These are phyloP conservation scores for Sclerotinia nivalis DNA, from an alignment of 2,329 filamentous ascomycete genomes.

Conservation along the genomic window DNA sequence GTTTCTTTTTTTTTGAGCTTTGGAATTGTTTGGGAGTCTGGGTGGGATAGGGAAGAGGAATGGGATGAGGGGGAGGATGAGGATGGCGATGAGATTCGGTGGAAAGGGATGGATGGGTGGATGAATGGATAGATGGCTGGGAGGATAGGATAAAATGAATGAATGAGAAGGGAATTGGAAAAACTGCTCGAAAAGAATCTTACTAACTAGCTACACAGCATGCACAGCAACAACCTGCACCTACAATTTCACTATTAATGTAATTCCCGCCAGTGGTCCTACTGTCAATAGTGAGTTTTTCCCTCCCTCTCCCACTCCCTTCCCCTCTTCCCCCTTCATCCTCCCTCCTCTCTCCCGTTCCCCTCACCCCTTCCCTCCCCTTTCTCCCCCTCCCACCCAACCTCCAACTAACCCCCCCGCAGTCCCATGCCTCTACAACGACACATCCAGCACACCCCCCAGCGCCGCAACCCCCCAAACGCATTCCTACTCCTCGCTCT, in stretches of 20 bases:
- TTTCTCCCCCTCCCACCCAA: background rate
- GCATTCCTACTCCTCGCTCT: constrained; percentile 1
- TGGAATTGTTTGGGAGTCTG: background rate
- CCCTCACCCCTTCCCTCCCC: too few species aligned
- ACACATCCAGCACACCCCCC: background rate
- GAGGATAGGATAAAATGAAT: background rate
- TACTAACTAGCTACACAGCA: background rate
- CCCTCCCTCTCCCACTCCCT: too few species aligned
- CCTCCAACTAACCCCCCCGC: background rate
- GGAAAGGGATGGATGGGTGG: background rate
- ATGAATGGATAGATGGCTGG: too few species aligned
- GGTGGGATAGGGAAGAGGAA: too few species aligned
- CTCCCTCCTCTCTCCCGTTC: too few species aligned
- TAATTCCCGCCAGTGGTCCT: background rate
- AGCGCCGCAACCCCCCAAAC: background rate
- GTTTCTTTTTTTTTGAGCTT: background rate
- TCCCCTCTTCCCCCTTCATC: background rate
- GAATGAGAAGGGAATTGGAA: background rate
- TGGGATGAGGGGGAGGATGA: too few species aligned
- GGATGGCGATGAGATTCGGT: too few species aligned
- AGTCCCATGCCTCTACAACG: constrained; percentile 3
- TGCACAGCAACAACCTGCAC: constrained; percentile 11
- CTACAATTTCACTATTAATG: constrained; percentile 17
- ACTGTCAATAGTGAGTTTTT: background rate
- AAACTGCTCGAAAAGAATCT: background rate